phyloP scores from a whole-genome alignment of 2,329 filamentous ascomycete species.

The Pyrenochaeta sp. region DNA sequence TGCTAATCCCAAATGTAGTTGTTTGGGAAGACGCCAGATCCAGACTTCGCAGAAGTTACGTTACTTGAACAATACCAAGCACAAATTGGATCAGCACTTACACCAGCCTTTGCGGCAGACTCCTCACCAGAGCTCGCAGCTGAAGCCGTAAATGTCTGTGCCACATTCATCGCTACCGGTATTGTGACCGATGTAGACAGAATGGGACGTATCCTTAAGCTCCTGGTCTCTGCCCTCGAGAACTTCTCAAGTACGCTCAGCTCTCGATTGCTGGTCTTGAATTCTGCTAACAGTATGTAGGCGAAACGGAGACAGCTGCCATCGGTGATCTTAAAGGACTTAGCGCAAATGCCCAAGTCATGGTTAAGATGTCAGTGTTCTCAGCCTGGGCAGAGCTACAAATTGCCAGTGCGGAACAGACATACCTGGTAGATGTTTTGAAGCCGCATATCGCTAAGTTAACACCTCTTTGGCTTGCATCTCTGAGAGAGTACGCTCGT shows the following conservation, averaged over 20 bases:
- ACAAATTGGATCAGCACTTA: conserved; percentile 95
- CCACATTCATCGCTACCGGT: conserved; percentile 95
- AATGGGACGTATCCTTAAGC: conserved; percentile 98
- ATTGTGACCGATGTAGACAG: conserved; percentile 97
- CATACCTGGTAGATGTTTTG: conserved; percentile 86
- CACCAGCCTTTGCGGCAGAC: conserved; percentile 93
- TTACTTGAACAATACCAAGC: conserved; percentile 97
- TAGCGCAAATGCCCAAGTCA: conserved; percentile 94
- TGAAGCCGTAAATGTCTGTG: conserved; percentile 95
- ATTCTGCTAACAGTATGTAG: conserved; percentile 40
- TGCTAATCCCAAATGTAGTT: conserved; percentile 65
- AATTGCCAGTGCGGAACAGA: conserved; percentile 91
- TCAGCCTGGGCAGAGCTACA: conserved; percentile 97
- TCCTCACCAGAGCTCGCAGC: conserved; percentile 95
- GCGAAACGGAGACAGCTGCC: conserved; percentile 78
- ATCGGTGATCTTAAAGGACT: conserved; percentile 94
- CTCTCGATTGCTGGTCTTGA: not conserved
- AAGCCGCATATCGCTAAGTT: conserved; percentile 89
- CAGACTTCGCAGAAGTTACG: conserved; percentile 97
- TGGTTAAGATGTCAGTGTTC: conserved; percentile 98
- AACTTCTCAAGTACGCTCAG: conserved; percentile 75
- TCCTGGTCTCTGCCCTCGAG: conserved; percentile 87
- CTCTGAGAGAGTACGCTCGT: conserved; percentile 90
- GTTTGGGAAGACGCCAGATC: conserved; percentile 94
- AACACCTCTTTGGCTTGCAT: conserved; percentile 93